Percentiles rank a stretch among this genome's conserved stretches.
phyloP scores from a whole-genome alignment of 73 alveolate genomes.

The Paramecium pentaurelia region DNA sequence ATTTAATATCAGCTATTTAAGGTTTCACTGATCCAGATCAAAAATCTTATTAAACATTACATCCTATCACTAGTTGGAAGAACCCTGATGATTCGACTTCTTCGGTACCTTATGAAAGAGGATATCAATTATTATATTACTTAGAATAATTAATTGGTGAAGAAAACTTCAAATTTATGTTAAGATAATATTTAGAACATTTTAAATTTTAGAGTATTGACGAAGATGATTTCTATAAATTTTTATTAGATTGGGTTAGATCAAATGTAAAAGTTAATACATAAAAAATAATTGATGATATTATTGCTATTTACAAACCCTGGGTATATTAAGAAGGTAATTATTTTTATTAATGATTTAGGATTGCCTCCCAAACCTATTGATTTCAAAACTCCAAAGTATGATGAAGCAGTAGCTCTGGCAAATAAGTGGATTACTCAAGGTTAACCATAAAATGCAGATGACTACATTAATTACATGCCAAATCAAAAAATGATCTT shows the following conservation, averaged over 20 bases:
- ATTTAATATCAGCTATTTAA: neutral
- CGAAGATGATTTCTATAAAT: conserved; percentile 54
- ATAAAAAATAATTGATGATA: conserved; percentile 36
- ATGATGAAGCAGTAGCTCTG: conserved; percentile 49
- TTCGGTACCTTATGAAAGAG: conserved; percentile 17
- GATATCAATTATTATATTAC: neutral
- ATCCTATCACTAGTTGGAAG: neutral
- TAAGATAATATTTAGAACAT: conserved; percentile 65
- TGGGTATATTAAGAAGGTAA: conserved; percentile 80
- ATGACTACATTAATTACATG: neutral
- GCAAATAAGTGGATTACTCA: conserved; percentile 48
- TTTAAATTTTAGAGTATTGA: conserved; percentile 59
- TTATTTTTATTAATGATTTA: neutral
- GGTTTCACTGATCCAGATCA: neutral
- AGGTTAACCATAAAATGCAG: neutral
- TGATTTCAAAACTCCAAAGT: conserved; percentile 67
- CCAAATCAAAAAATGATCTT: neutral
- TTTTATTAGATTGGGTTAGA: conserved; percentile 30
- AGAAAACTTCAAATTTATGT: conserved; percentile 17
- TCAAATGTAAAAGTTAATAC: conserved; percentile 47
- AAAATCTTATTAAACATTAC: neutral
- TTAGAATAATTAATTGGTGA: conserved; percentile 23
- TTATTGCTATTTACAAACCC: conserved; percentile 65
- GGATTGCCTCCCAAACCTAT: conserved; percentile 68
- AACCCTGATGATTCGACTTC: conserved; percentile 2